Evolutionary conservation across 2,329 filamentous ascomycete species (phyloP).

Genomic region (Orbilia brochopaga): DNA sequence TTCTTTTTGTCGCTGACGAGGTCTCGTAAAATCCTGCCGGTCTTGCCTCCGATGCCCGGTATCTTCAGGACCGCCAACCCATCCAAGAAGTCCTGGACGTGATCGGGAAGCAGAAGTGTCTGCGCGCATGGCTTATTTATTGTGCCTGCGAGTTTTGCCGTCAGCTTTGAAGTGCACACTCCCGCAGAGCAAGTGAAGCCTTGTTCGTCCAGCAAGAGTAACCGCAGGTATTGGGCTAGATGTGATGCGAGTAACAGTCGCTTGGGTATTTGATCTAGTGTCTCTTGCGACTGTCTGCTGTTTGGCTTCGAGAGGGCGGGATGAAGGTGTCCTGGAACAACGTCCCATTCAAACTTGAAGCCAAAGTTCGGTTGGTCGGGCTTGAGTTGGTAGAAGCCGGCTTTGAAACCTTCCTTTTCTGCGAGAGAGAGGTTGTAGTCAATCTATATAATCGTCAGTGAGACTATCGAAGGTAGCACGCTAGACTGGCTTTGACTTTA

Average conservation of each 20-base stretch:
- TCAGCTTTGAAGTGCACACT: slow-evolving; percentile 82
- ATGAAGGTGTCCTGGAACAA: slow-evolving; percentile 69
- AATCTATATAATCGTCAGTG: slow-evolving; percentile 63
- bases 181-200: slow-evolving; percentile 89
- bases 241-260: slow-evolving; percentile 80
- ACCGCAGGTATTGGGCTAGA: slow-evolving; percentile 75
- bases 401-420: slow-evolving; percentile 66
- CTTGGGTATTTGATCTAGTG: slow-evolving; percentile 60
- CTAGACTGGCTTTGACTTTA: too few species aligned
- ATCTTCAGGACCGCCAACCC: slow-evolving; percentile 76
- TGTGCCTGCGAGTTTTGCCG: slow-evolving; percentile 83
- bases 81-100: slow-evolving; percentile 74
- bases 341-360: slow-evolving; percentile 76
- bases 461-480: background rate
- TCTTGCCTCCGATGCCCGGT: slow-evolving; percentile 83
- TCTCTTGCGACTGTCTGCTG: slow-evolving; percentile 50
- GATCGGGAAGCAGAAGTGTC: slow-evolving; percentile 77
- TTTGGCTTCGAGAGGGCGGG: slow-evolving; percentile 57
- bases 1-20: slow-evolving; percentile 62
- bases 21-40: slow-evolving; percentile 70
- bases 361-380: slow-evolving; percentile 76
- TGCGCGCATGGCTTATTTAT: slow-evolving; percentile 86
- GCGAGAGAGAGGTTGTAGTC: slow-evolving; percentile 72
- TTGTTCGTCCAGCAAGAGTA: slow-evolving; percentile 73
- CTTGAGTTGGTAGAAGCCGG: slow-evolving; percentile 77